phyloP scores from a whole-genome alignment of 2,329 filamentous ascomycete species.

The Clonostachys rhizophaga region DNA sequence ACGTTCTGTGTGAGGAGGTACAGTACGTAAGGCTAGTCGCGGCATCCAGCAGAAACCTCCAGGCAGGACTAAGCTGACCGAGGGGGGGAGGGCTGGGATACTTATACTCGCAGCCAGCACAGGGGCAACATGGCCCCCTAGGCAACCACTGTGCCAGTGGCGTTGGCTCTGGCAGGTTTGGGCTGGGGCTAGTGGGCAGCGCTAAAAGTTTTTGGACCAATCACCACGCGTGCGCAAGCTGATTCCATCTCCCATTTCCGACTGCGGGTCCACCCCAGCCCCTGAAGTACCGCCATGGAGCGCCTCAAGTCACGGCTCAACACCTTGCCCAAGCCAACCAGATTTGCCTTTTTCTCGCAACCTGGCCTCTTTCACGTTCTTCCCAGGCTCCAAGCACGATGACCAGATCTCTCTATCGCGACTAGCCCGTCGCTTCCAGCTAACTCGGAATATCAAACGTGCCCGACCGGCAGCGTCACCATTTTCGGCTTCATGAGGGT shows the following conservation, averaged over 20 bases:
- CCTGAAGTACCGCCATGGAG: conserved; percentile 27
- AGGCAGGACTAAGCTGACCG: conserved; percentile 21
- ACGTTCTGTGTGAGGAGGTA: conserved; percentile 31
- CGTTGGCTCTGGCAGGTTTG: conserved; percentile 32
- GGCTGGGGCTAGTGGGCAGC: conserved; percentile 25
- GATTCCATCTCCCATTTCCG: conserved; percentile 33
- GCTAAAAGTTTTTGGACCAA: conserved; percentile 29
- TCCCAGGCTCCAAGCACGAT: neutral
- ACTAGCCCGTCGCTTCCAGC: too few species aligned
- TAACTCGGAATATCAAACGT: too few species aligned
- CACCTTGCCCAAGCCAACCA: neutral
- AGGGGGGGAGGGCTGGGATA: conserved; percentile 45
- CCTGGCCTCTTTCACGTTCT: neutral
- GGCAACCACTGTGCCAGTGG: conserved; percentile 38
- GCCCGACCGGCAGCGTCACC: too few species aligned
- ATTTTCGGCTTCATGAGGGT: too few species aligned
- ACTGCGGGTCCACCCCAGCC: conserved; percentile 20
- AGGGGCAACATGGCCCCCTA: conserved; percentile 30
- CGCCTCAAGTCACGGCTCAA: neutral
- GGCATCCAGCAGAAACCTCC: conserved; percentile 50
- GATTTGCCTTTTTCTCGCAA: neutral
- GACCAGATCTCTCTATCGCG: neutral
- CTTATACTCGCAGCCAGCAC: conserved; percentile 49
- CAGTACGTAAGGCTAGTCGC: conserved; percentile 49
- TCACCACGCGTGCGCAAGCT: conserved; percentile 18